Conservation (phyloP, 495 filamentous ascomycete species). For the Penicillium goetzii region DNA sequence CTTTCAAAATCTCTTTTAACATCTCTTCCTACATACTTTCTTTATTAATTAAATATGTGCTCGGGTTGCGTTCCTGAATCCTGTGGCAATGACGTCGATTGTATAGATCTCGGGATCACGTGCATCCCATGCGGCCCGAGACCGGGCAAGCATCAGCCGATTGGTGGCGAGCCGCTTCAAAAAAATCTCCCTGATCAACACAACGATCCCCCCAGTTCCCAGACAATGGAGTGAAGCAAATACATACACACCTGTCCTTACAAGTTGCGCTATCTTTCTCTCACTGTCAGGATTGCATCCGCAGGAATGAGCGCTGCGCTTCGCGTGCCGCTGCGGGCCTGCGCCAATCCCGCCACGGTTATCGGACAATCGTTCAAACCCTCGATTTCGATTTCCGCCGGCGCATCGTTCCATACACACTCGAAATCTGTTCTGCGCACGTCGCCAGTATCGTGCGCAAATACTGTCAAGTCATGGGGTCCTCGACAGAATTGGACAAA, state of each 20-base stretch:
- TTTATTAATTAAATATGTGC: no score
- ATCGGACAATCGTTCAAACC: slow-evolving; percentile 31
- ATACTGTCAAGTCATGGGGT: slow-evolving; percentile 7
- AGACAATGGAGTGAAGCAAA: slow-evolving; percentile 24
- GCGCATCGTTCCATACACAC: slow-evolving; percentile 14
- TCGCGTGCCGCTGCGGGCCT: slow-evolving; percentile 45
- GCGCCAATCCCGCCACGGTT: slow-evolving; percentile 39
- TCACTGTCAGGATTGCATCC: slow-evolving; percentile 8
- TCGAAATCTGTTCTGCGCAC: slow-evolving; percentile 9
- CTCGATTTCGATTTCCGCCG: slow-evolving; percentile 26
- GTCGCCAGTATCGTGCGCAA: slow-evolving; percentile 8
- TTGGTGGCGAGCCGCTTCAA: slow-evolving; percentile 34
- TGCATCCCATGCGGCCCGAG: slow-evolving; percentile 18
- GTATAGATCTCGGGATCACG: slow-evolving; percentile 20
- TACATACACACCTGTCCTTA: slow-evolving; percentile 3
- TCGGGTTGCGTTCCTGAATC: neutral
- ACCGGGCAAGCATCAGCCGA: slow-evolving; percentile 28
- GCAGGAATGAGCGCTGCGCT: slow-evolving; percentile 47
- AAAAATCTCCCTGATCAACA: slow-evolving; percentile 32
- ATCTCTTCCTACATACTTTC: no score
- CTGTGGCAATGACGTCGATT: slow-evolving; percentile 18
- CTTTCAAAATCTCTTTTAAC: no score
- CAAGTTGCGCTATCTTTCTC: slow-evolving; percentile 1
- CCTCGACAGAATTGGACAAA: neutral
- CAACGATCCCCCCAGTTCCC: slow-evolving; percentile 15